phyloP scores from a whole-genome alignment of 495 filamentous ascomycete genomes.

The Penicillium diatomitis region DNA sequence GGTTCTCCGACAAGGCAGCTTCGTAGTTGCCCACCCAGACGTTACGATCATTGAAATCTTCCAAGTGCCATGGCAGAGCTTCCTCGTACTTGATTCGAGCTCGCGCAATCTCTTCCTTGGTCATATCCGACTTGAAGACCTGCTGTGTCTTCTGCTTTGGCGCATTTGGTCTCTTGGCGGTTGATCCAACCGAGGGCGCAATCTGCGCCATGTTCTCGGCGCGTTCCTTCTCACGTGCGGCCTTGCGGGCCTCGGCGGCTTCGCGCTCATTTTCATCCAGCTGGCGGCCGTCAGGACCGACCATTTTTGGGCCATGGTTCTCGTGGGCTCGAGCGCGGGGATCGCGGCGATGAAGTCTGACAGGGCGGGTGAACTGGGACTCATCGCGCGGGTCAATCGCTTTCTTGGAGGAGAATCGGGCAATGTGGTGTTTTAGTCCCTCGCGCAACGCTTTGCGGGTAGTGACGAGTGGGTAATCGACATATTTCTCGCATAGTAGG shows the following conservation, averaged over 20 bases:
- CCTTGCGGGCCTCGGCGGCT: constrained; percentile 56
- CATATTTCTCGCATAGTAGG: constrained; percentile 38
- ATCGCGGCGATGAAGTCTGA: constrained; percentile 81
- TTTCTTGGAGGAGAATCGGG: constrained; percentile 59
- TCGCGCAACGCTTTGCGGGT: constrained; percentile 74
- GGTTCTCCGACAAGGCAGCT: constrained; percentile 66
- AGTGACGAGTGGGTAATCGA: constrained; percentile 65
- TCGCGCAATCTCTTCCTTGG: constrained; percentile 69
- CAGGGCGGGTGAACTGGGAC: constrained; percentile 75
- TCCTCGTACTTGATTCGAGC: constrained; percentile 86
- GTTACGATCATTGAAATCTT: constrained; percentile 90
- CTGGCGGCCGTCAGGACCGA: constrained; percentile 30
- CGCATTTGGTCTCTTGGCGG: constrained; percentile 50
- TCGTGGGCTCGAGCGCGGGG: constrained; percentile 57
- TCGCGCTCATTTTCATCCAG: constrained; percentile 62
- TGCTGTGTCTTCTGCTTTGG: constrained; percentile 57
- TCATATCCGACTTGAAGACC: constrained; percentile 70
- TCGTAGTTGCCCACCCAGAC: constrained; percentile 90
- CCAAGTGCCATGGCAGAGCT: constrained; percentile 88
- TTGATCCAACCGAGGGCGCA: constrained; percentile 56
- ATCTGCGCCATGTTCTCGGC: constrained; percentile 82
- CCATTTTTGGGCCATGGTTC: constrained; percentile 32
- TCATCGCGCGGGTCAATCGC: constrained; percentile 64
- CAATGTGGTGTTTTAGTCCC: constrained; percentile 77
- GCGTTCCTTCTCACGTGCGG: constrained; percentile 70